Percentiles rank a stretch among this genome's conserved stretches.
Conservation (phyloP, 139 green algal species). For the Chlamydomonas schloesseri region DNA sequence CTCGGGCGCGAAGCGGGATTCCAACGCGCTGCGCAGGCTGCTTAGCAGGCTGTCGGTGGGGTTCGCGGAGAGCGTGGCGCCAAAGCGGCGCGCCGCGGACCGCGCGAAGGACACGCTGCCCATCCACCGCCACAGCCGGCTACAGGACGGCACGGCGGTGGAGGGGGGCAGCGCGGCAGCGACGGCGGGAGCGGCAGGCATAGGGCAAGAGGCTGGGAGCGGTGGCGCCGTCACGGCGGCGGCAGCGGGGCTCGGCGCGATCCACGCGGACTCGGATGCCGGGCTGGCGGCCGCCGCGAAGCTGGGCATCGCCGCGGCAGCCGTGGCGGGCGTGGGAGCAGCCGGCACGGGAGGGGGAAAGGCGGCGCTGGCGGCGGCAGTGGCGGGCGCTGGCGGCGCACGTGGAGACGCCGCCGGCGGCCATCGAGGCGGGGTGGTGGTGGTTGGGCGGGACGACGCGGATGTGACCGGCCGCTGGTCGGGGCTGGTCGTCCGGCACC, state of each 20-base stretch:
- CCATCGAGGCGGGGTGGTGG: background rate
- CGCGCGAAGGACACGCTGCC: too few relatives aligned
- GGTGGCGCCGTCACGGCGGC: background rate
- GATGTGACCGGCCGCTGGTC: background rate
- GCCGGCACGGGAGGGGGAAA: too few relatives aligned
- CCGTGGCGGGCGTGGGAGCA: background rate
- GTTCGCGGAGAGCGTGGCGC: too few relatives aligned
- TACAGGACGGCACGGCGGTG: background rate
- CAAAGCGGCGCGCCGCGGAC: too few relatives aligned
- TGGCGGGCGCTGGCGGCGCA: too few relatives aligned
- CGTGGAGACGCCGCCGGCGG: background rate
- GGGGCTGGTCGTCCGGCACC: slow-evolving; percentile 54
- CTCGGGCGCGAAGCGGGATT: too few relatives aligned
- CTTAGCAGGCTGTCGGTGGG: too few relatives aligned
- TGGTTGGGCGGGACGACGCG: slow-evolving; percentile 24
- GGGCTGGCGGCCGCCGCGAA: too few relatives aligned
- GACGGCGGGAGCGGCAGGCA: background rate
- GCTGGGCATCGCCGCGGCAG: background rate
- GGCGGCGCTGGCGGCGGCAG: background rate
- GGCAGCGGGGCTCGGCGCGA: background rate
- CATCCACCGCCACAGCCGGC: too few relatives aligned
- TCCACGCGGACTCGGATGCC: background rate
- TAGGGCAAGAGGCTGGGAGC: too few relatives aligned
- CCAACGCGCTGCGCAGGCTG: too few relatives aligned
- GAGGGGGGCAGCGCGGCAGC: background rate